Percentiles rank a stretch among this genome's conserved stretches.
These are phyloP conservation scores for Fusarium transvaalense DNA, from an alignment of 2,329 filamentous ascomycete genomes.

Conservation along the genomic window DNA sequence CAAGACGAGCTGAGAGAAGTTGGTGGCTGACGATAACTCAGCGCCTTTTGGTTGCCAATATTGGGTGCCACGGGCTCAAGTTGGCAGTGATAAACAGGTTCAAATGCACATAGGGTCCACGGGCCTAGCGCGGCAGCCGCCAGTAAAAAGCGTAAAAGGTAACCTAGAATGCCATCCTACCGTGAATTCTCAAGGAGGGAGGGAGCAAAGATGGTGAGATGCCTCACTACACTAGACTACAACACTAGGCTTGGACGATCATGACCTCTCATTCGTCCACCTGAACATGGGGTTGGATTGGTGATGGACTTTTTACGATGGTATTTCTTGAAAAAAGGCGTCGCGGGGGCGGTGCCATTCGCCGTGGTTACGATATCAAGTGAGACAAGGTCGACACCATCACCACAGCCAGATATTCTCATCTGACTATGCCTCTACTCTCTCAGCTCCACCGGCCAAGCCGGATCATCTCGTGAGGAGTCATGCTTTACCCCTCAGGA, in stretches of 20 bases:
- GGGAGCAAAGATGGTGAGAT: slow-evolving; percentile 18
- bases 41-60: slow-evolving; percentile 5
- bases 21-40: slow-evolving; percentile 41
- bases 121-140: slow-evolving; percentile 40
- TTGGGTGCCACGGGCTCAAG: slow-evolving; percentile 29
- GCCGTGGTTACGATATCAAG: slow-evolving; percentile 29
- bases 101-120: slow-evolving; percentile 38
- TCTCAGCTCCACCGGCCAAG: slow-evolving; percentile 40
- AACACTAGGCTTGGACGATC: background rate
- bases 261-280: slow-evolving; percentile 14
- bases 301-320: slow-evolving; percentile 18
- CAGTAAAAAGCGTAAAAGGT: slow-evolving; percentile 27
- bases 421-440: slow-evolving; percentile 48
- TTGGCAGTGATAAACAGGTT: slow-evolving; percentile 41
- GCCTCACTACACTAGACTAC: background rate
- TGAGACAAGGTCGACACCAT: slow-evolving; percentile 51
- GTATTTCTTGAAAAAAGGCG: slow-evolving; percentile 16
- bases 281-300: slow-evolving; percentile 20
- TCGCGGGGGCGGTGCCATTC: slow-evolving; percentile 30
- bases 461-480: slow-evolving; percentile 26
- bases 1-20: slow-evolving; percentile 41
- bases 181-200: slow-evolving; percentile 21
- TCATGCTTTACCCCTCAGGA: slow-evolving; percentile 45
- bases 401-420: slow-evolving; percentile 35
- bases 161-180: slow-evolving; percentile 7